phyloP scores from a whole-genome alignment of 108 stramenopile genomes.

The Cyclostephanos tholiformis region DNA sequence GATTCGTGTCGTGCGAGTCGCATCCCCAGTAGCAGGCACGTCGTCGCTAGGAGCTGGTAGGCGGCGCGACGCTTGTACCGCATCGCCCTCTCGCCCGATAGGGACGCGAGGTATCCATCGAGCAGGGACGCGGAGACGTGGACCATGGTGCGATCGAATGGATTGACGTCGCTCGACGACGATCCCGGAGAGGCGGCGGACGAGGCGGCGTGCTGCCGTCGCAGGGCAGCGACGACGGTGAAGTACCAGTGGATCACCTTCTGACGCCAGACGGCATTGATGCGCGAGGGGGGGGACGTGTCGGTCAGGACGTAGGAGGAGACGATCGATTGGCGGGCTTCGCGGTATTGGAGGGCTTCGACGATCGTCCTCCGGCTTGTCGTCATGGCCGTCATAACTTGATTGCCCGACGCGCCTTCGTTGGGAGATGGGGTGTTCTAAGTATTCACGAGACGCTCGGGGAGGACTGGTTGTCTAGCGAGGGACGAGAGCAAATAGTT shows the following conservation, averaged over 20 bases:
- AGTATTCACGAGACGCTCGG: no score
- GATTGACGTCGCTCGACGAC: not conserved
- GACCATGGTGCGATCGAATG: constrained; percentile 30
- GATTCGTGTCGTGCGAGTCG: constrained; percentile 29
- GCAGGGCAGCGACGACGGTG: constrained; percentile 28
- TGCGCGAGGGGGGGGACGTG: not conserved
- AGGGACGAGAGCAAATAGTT: no score
- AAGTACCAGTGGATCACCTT: constrained; percentile 41
- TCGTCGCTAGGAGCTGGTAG: constrained; percentile 35
- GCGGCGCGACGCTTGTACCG: constrained; percentile 28
- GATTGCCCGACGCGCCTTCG: not conserved
- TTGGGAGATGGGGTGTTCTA: not conserved
- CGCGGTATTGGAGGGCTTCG: not conserved
- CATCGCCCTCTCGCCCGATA: constrained; percentile 7
- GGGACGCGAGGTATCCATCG: constrained; percentile 23
- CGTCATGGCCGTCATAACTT: not conserved
- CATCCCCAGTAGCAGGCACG: constrained; percentile 30
- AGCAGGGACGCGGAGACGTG: constrained; percentile 32
- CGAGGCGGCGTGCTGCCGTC: constrained; percentile 1
- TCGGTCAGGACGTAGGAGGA: no score
- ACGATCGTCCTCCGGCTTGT: not conserved
- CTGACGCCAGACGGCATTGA: constrained; percentile 28
- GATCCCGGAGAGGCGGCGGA: not conserved
- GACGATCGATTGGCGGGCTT: not conserved
- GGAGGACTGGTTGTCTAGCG: no score